These are phyloP conservation scores for Phytophthora pluvialis DNA, from an alignment of 352 stramenopile genomes.

Conservation along the genomic window DNA sequence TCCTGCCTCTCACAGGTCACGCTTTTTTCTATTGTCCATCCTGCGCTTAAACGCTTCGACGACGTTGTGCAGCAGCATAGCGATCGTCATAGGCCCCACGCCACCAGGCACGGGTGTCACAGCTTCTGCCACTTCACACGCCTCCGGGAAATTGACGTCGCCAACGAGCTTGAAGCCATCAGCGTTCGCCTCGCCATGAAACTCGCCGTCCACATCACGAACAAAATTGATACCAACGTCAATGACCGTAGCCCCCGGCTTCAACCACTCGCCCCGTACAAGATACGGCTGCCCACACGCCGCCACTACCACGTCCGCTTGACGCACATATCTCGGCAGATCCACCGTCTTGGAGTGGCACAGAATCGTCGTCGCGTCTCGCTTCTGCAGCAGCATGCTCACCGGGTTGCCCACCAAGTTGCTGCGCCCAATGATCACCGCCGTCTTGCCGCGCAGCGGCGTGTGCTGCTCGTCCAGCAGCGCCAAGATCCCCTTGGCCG, in stretches of 20 bases:
- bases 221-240: conserved; percentile 99
- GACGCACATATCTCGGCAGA: conserved; percentile 84
- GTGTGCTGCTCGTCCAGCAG: conserved; percentile 93
- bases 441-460: conserved; percentile 92
- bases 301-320: conserved; percentile 97
- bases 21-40: conserved; percentile 44
- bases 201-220: conserved; percentile 60
- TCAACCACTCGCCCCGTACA: conserved; percentile 96
- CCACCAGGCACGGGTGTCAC: conserved; percentile 98
- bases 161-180: conserved; percentile 97
- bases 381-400: conserved; percentile 94
- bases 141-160: conserved; percentile 95
- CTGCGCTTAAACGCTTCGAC: conserved; percentile 76
- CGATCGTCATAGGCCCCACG: conserved; percentile 99
- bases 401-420: conserved; percentile 99
- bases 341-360: conserved; percentile 96
- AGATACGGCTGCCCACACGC: conserved; percentile 96
- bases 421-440: conserved; percentile 96
- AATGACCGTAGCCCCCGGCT: conserved; percentile 96
- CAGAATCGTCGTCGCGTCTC: conserved; percentile 98
- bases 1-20: conserved; percentile 23
- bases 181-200: conserved; percentile 57
- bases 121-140: conserved; percentile 77
- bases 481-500: conserved; percentile 97
- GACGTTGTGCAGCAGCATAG: conserved; percentile 94